Percentiles rank a stretch among this genome's conserved stretches.
phyloP scores from a whole-genome alignment of 1,284 basidiomycete genomes.

The Thecaphora frezii region DNA sequence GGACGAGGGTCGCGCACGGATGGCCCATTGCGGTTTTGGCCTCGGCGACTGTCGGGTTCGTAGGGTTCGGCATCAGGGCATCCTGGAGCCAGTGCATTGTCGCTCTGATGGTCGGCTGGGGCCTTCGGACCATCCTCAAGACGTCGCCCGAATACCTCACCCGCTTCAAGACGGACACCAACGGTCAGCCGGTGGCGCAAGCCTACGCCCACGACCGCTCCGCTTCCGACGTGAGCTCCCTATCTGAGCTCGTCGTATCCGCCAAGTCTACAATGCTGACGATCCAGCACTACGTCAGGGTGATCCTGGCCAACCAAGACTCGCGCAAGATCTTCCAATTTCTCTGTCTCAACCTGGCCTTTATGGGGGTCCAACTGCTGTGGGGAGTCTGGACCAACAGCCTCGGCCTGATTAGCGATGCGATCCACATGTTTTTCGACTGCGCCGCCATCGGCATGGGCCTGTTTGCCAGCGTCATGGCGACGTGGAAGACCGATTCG shows the following conservation, averaged over 20 bases:
- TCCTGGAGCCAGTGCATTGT: slow-evolving; percentile 26
- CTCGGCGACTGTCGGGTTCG: slow-evolving; percentile 41
- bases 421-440: slow-evolving; percentile 99
- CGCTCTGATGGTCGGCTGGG: slow-evolving; percentile 41
- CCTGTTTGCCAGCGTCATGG: slow-evolving; percentile 93
- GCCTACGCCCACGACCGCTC: slow-evolving; percentile 2
- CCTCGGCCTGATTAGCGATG: slow-evolving; percentile 93
- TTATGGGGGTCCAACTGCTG: slow-evolving; percentile 72
- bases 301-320: slow-evolving; percentile 84
- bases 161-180: slow-evolving; percentile 17
- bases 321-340: slow-evolving; percentile 97
- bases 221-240: slow-evolving; percentile 24
- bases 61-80: slow-evolving; percentile 42
- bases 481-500: slow-evolving; percentile 92
- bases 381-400: slow-evolving; percentile 94
- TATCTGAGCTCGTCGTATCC: slow-evolving; percentile 31
- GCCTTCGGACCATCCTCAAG: slow-evolving; percentile 45
- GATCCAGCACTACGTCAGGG: slow-evolving; percentile 66
- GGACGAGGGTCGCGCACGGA: slow-evolving; percentile 45
- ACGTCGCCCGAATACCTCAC: slow-evolving; percentile 45
- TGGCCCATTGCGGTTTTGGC: slow-evolving; percentile 53
- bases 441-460: slow-evolving; percentile 96
- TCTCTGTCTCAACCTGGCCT: slow-evolving; percentile 87
- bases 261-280: slow-evolving; percentile 20
- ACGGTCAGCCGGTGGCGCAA: slow-evolving; percentile 1